Evolutionary conservation across 768 basidiomycete genomes (phyloP), one percentile per base, ranked within the genome.

Genomic region (Leccinum disarticulatum): DNA sequence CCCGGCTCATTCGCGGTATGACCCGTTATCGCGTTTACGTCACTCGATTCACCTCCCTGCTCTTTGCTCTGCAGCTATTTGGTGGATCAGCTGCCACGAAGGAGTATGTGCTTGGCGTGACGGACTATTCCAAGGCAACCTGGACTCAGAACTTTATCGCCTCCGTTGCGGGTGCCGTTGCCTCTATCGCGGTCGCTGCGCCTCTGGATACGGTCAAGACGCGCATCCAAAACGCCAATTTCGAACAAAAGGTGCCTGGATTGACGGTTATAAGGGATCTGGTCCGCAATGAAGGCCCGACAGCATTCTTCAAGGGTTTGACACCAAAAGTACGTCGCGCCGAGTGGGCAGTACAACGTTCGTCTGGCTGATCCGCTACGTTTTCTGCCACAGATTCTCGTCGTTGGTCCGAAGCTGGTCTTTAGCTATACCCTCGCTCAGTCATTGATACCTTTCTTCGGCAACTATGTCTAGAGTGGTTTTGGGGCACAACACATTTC

Each of bases 371-470:
- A 61, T 60, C 70, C 70, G 2, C 10, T 8, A 8, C 19, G 4
- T 22, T 46, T 36, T 27, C 10, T 28, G 14, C 15, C 25, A 38
- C 31, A 95, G 93, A 91, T 96, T 66, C 81, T 98, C 50, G 94
- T 98, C 61, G 95, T 98, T 38, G 95, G 95, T 54, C 96, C 96
- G 43, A 98, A 98, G 78, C 86, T 98, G 36, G 93, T 98, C 67
- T 98, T 98, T 83, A 94, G 92, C 68, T 98, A 96, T 79, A 98
- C 96, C 52, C 84, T 98, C 4, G 96, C 96, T 11, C 96, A 98
- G 76, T 91, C 90, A 17, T 80, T 98, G 74, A 98, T 98, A 79
- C 95, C 95, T 50, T 78, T 88, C 67, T 97, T 95, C 76, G 83
- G 87, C 47, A 85, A 92, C 73, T 95, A 91, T 74, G 91, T 92